A percentile compares a stretch with the other conserved stretches of the same genome.
phyloP scores from a whole-genome alignment of 129 eudicot species.

The Saposhnikovia divaricata region DNA sequence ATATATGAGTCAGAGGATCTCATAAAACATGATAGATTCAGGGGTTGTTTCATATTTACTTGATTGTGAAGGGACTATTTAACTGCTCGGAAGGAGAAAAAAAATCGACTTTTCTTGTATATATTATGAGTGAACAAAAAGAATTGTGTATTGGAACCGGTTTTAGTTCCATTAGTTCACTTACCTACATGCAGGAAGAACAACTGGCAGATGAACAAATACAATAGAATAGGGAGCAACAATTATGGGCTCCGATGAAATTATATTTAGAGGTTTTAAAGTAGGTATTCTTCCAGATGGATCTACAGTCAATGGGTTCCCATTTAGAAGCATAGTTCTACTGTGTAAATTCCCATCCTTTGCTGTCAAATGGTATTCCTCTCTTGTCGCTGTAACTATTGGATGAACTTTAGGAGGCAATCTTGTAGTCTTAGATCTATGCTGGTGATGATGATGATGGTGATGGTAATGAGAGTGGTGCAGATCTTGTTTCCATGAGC shows the following conservation, averaged over 20 bases:
- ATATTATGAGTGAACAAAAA: background rate
- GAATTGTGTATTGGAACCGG: conserved; percentile 16
- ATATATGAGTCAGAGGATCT: conserved; percentile 1
- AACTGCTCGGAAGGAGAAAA: background rate
- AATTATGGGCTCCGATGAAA: conserved; percentile 50
- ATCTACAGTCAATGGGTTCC: conserved; percentile 40
- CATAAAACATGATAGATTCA: background rate
- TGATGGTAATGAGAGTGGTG: conserved; percentile 31
- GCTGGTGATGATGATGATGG: conserved; percentile 2
- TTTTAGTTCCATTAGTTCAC: conserved; percentile 34
- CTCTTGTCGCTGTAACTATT: conserved; percentile 23
- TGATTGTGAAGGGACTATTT: background rate
- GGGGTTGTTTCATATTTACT: background rate
- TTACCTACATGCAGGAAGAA: conserved; percentile 53
- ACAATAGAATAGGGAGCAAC: conserved; percentile 71
- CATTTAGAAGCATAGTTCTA: conserved; percentile 61
- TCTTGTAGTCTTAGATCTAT: conserved; percentile 19
- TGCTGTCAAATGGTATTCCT: conserved; percentile 82
- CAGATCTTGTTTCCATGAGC: conserved; percentile 16
- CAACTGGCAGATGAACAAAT: conserved; percentile 55
- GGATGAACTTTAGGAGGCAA: conserved; percentile 12
- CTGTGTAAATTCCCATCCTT: conserved; percentile 67
- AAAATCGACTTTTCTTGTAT: background rate
- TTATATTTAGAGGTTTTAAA: conserved; percentile 36
- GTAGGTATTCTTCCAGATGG: conserved; percentile 53